These are phyloP conservation scores for Salix suchowensis DNA, from an alignment of 345 rosid genomes.

Conservation along the genomic window DNA sequence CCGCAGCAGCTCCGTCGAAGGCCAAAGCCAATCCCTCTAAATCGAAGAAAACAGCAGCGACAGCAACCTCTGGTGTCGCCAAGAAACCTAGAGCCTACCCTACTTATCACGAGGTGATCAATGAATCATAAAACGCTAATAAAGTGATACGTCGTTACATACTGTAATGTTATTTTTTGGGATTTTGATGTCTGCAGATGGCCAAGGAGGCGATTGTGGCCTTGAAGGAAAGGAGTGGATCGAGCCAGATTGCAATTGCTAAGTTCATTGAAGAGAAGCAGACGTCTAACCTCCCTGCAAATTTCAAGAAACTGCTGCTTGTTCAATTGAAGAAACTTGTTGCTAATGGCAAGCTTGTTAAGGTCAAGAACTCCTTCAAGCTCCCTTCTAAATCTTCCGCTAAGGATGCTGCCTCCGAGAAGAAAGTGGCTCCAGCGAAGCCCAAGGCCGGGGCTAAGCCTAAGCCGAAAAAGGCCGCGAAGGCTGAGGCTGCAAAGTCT, in stretches of 20 bases:
- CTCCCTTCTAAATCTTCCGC: constrained; percentile 13
- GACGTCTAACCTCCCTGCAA: constrained; percentile 12
- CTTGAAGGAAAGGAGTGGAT: constrained; percentile 19
- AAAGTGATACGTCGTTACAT: too few species aligned
- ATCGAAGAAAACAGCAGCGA: constrained; percentile 2
- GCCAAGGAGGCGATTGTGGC: constrained; percentile 11
- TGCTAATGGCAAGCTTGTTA: constrained; percentile 18
- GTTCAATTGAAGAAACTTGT: constrained; percentile 22
- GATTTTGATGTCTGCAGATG: constrained; percentile 7
- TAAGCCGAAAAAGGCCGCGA: constrained; percentile 3
- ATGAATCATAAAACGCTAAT: not conserved
- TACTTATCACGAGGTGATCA: constrained; percentile 15
- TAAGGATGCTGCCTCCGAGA: not conserved
- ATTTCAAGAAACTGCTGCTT: constrained; percentile 19
- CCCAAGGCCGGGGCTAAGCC: not conserved
- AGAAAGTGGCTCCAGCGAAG: constrained; percentile 3
- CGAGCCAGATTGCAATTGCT: constrained; percentile 20
- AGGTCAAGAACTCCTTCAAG: constrained; percentile 24
- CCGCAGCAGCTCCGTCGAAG: not conserved
- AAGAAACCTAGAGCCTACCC: constrained; percentile 14
- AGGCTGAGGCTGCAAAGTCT: not conserved
- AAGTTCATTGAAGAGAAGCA: constrained; percentile 24
- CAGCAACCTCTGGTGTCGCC: not conserved
- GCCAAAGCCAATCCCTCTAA: constrained; percentile 8
- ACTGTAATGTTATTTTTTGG: not conserved